A percentile compares a stretch with the other conserved stretches of the same genome.
phyloP scores from a whole-genome alignment of 768 basidiomycete species.

The Dioszegia hungarica region DNA sequence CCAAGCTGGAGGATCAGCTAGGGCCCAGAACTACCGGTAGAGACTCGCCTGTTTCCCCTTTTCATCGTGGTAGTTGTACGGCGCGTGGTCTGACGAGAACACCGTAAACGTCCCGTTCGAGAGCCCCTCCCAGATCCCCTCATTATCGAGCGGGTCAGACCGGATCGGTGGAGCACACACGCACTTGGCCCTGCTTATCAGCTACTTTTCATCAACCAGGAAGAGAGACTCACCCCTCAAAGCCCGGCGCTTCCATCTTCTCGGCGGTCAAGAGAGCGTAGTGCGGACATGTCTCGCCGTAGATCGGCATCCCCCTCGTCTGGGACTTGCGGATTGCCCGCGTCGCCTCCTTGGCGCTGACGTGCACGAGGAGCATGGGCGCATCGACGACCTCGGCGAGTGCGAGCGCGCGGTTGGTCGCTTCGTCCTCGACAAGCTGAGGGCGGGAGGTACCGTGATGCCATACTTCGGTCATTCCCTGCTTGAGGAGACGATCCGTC shows the following conservation, averaged over 20 bases:
- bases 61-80: slow-evolving; percentile 40
- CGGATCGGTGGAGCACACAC: slow-evolving; percentile 44
- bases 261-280: slow-evolving; percentile 40
- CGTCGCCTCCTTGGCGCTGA: slow-evolving; percentile 38
- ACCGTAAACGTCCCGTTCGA: slow-evolving; percentile 45
- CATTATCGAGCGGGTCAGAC: slow-evolving; percentile 33
- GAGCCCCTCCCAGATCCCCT: slow-evolving; percentile 40
- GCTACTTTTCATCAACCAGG: background rate
- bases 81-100: slow-evolving; percentile 48
- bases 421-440: slow-evolving; percentile 44
- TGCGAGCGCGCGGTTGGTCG: slow-evolving; percentile 45
- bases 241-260: slow-evolving; percentile 40
- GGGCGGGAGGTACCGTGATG: slow-evolving; percentile 43
- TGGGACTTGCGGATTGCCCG: slow-evolving; percentile 44
- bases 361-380: slow-evolving; percentile 48
- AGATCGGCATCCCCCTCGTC: slow-evolving; percentile 33
- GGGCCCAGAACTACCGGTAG: too few species aligned
- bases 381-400: slow-evolving; percentile 42
- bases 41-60: slow-evolving; percentile 35
- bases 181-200: slow-evolving; percentile 36
- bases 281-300: slow-evolving; percentile 47
- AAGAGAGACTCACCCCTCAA: slow-evolving; percentile 39
- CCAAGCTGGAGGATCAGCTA: slow-evolving; percentile 22
- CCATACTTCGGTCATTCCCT: slow-evolving; percentile 39
- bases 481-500: slow-evolving; percentile 27